Base-by-base conservation (phyloP, 208 protist species). In the Crithidia sp. region DNA sequence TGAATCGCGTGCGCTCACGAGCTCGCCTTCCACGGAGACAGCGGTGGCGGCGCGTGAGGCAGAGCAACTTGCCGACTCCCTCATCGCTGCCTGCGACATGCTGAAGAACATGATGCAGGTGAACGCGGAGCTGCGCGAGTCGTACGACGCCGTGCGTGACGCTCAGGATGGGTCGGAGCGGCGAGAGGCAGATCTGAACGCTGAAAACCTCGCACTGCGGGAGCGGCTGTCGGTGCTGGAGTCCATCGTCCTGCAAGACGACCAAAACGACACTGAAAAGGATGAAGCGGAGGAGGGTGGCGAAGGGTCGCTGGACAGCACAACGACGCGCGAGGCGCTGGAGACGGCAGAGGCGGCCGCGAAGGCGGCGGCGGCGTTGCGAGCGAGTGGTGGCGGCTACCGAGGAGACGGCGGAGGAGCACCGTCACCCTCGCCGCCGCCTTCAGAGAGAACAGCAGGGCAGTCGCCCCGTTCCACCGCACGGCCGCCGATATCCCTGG, bases 211-310 rank as follows among this genome's bases (percentile, higher is more conserved):
- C 4, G 77, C 83, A 12, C 72, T 96, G 37, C 88, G 90, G 6
- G 93, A 97, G 65, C 83, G 93, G 7, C 89, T 97, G 44, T 76
- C 95, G 64, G 82, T 93, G 77, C 76, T 97, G 16, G 91, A 97
- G 69, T 86, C 79, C 9, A 96, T 97, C 67, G 93, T 87, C 2
- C 82, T 97, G 19, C 77, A 92, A 39, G 74, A 86, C n/a, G 80
- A 81, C 8, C 37, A 14, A 14, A 12, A 60, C 71, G 45, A 52
- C 9, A 14, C 43, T 16, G 13, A 14, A 37, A 10, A 12, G 54
- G 41, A 58, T 4, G 41, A 17, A 5, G 37, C 28, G 28, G 14
- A 53, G 45, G 53, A 50, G 5, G 72, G 47, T 8, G 12, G 50
- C 8, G n/a, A 61, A 9, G 10, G 40, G 50, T 50, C 41, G 16